Evolutionary conservation across 176 grass and related monocot genomes (phyloP).

Genomic region (Carex kokanica): DNA sequence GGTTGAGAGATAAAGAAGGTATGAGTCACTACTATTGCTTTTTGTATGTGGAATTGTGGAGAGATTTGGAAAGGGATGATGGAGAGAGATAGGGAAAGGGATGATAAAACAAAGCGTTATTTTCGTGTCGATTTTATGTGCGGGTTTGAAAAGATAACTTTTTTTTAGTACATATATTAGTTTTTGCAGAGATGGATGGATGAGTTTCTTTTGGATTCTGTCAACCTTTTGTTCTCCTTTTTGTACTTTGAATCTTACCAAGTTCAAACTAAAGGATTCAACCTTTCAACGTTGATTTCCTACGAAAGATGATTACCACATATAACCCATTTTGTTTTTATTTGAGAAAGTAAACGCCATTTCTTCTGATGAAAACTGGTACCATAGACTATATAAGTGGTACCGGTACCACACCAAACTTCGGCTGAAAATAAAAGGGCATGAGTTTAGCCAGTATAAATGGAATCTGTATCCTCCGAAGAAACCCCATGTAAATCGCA

Average conservation of each 20-base stretch:
- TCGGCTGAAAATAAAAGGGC: not conserved
- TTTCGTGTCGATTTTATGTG: not conserved
- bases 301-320: not conserved
- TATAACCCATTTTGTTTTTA: not conserved
- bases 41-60: not conserved
- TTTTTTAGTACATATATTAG: constrained; percentile 12
- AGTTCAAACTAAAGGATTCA: not conserved
- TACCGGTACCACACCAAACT: not conserved
- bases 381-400: not conserved
- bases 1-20: constrained; percentile 20
- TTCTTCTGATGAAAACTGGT: not conserved
- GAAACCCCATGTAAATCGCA: too few relatives aligned
- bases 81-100: not conserved
- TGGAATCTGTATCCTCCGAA: too few relatives aligned
- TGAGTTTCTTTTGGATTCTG: constrained; percentile 17
- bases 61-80: not conserved
- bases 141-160: not conserved
- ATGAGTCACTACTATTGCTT: constrained; percentile 2
- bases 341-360: not conserved
- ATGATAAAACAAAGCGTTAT: not conserved
- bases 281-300: constrained; percentile 4
- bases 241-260: not conserved
- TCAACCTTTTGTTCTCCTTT: not conserved
- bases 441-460: too few relatives aligned
- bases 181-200: not conserved